These are phyloP conservation scores for Monilinia laxa DNA, from an alignment of 2,329 filamentous ascomycete species.

Conservation along the genomic window DNA sequence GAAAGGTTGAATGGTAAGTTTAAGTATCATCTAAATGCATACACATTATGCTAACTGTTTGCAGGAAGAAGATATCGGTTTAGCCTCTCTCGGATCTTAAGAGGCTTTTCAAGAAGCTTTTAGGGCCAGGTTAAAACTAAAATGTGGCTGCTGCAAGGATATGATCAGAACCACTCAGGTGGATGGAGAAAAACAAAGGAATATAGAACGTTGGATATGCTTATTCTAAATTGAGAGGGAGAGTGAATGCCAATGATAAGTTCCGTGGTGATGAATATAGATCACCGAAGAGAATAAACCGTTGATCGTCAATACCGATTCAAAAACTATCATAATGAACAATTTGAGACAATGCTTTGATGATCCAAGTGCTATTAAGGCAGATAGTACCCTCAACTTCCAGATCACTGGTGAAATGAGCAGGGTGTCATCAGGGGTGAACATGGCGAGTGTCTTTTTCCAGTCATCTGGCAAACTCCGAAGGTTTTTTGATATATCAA, in stretches of 20 bases:
- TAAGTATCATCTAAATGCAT: not conserved
- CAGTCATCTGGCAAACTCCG: too few relatives aligned
- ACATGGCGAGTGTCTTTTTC: too few relatives aligned
- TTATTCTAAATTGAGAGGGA: not conserved
- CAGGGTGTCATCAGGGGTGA: too few relatives aligned
- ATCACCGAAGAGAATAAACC: not conserved
- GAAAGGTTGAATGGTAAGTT: not conserved
- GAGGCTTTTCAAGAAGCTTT: not conserved
- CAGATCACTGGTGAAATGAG: too few relatives aligned
- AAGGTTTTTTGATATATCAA: too few relatives aligned
- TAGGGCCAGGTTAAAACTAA: not conserved
- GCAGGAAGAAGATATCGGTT: not conserved
- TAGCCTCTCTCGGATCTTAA: not conserved
- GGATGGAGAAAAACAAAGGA: not conserved
- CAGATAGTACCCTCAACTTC: too few relatives aligned
- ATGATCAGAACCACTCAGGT: too few relatives aligned
- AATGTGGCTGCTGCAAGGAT: too few relatives aligned
- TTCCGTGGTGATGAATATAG: not conserved
- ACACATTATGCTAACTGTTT: not conserved
- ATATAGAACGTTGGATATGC: not conserved
- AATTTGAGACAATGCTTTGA: too few relatives aligned
- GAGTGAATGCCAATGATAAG: not conserved
- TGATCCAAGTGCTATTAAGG: too few relatives aligned
- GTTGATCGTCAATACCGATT: too few relatives aligned
- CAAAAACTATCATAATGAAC: too few relatives aligned